These are phyloP conservation scores for Rhododendron ovatum DNA, from an alignment of 148 eudicot genomes.

Conservation along the genomic window DNA sequence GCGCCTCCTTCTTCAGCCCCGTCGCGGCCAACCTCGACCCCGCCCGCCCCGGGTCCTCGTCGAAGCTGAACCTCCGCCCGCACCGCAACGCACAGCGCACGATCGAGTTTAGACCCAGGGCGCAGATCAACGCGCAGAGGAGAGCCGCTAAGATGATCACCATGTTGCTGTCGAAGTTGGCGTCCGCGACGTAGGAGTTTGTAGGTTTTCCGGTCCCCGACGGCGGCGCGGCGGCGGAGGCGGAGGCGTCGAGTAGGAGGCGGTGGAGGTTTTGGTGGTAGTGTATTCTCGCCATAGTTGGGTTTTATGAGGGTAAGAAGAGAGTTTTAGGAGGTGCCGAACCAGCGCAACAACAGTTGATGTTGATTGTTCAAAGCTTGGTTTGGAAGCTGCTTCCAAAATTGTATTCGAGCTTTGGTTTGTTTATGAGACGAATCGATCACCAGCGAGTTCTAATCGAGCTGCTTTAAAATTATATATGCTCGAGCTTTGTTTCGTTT, in stretches of 20 bases:
- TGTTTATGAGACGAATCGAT: background rate
- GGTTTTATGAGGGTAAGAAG: background rate
- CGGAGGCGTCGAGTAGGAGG: background rate
- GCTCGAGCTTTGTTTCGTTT: background rate
- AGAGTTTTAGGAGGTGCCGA: background rate
- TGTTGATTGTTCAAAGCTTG: background rate
- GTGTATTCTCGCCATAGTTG: background rate
- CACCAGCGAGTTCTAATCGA: too few relatives aligned
- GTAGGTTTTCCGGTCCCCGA: background rate
- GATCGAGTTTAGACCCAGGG: constrained; percentile 23
- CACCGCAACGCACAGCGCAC: constrained; percentile 12
- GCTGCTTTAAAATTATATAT: background rate
- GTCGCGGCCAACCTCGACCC: background rate
- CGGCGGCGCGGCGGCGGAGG: background rate
- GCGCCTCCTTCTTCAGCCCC: constrained; percentile 11
- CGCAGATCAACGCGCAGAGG: constrained; percentile 23
- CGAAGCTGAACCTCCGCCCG: background rate
- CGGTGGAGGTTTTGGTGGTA: background rate
- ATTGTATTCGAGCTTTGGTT: background rate
- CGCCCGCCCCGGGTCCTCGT: background rate
- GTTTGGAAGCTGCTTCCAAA: background rate
- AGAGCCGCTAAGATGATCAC: constrained; percentile 20
- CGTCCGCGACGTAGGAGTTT: background rate
- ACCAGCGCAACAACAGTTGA: background rate
- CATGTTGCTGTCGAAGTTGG: constrained; percentile 24